These are phyloP conservation scores for Mycena belliarum DNA, from an alignment of 768 basidiomycete species.

Conservation along the genomic window DNA sequence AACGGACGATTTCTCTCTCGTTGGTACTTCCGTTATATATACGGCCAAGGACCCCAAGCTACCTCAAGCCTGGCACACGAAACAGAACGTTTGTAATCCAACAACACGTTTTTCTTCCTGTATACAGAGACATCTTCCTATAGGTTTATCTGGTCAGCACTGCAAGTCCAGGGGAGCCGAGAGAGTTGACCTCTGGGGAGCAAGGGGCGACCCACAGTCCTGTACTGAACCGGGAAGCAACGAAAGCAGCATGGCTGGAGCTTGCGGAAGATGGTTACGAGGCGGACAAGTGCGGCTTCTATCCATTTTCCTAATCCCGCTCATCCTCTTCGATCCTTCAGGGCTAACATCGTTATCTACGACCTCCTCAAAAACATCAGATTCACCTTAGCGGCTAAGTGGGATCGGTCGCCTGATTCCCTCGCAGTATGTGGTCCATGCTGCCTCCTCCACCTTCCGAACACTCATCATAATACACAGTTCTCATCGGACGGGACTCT, in stretches of 20 bases:
- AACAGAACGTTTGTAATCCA: conserved; percentile 62
- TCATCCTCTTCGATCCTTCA: conserved; percentile 27
- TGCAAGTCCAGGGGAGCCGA: conserved; percentile 46
- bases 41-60: conserved; percentile 84
- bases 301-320: neutral
- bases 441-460: neutral
- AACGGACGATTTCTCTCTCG: conserved; percentile 78
- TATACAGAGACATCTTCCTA: neutral
- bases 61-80: conserved; percentile 82
- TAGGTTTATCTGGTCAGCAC: conserved; percentile 75
- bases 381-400: conserved; percentile 74
- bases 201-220: conserved; percentile 85
- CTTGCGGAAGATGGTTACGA: conserved; percentile 88
- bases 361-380: conserved; percentile 68
- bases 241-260: conserved; percentile 86
- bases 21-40: conserved; percentile 69
- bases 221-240: conserved; percentile 63
- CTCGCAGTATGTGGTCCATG: conserved; percentile 56
- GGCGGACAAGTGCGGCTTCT: conserved; percentile 61
- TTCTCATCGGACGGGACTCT: conserved; percentile 73
- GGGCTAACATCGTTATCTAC: conserved; percentile 77
- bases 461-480: conserved; percentile 40
- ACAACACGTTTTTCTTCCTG: conserved; percentile 6
- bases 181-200: conserved; percentile 76
- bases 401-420: conserved; percentile 79